Evolutionary conservation across 331 rosid genomes (phyloP).

Genomic region (Saraca asoca): DNA sequence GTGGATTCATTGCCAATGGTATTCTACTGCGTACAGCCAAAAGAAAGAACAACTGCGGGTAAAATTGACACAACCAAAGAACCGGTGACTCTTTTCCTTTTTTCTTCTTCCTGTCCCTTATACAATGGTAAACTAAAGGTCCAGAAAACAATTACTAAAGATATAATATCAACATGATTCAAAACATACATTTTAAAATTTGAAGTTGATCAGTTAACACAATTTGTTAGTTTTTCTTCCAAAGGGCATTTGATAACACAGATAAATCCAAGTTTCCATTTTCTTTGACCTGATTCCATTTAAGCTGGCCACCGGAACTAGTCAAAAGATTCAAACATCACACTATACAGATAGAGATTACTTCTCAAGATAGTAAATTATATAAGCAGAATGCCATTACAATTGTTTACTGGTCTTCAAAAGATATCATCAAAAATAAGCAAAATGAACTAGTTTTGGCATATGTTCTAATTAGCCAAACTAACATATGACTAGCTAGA

Average conservation of each 20-base stretch:
- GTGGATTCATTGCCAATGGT: not conserved
- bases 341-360: too few species aligned
- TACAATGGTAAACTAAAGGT: conserved; percentile 13
- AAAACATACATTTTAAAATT: not conserved
- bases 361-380: too few species aligned
- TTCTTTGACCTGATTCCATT: not conserved
- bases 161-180: not conserved
- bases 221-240: not conserved
- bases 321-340: too few species aligned
- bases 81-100: not conserved
- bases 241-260: not conserved
- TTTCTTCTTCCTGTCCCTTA: conserved; percentile 10
- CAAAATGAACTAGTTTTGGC: too few species aligned
- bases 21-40: not conserved
- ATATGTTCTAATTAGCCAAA: too few species aligned
- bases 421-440: too few species aligned
- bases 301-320: not conserved
- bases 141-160: conserved; percentile 8
- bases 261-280: not conserved
- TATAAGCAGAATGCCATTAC: too few species aligned
- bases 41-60: conserved; percentile 13
- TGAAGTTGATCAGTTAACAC: not conserved
- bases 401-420: too few species aligned
- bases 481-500: too few species aligned
- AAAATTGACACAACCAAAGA: conserved; percentile 4